Evolutionary conservation across 306 rosid species (phyloP), one percentile per base, ranked within the genome.

Genomic region (Vigna radiata): DNA sequence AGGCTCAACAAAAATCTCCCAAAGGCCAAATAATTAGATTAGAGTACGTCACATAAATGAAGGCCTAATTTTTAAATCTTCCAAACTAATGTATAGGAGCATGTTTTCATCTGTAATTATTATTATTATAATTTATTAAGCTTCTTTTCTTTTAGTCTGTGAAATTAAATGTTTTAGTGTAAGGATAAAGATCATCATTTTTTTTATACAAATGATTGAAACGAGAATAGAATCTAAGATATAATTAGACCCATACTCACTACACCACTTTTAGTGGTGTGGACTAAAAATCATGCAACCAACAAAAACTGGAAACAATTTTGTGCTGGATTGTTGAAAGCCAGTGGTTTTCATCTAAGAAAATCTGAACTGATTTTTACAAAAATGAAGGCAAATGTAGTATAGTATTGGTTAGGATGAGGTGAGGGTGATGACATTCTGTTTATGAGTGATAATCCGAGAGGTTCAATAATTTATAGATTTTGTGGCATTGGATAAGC

Each of bases 381-480:
- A 49, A 49, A 49, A 49, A 6, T 49, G 19, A 16, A 49, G 27
- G 15, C 14, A 54, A 54, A 18, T 21, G 1, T 8, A 54, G 21
- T 54, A 19, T 54, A 11, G 15, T 54, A 9, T 19, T 54, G 29
- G 29, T 54, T 27, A 8, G 15, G 43, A 52, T 69, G 77, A 68
- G 59, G 67, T 72, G 37, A 64, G 73, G 73, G 2, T 43, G 61
- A 72, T 73, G 65, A 60, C 63, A 70, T 71, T 72, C 15, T 29
- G 81, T 77, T 66, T 27, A 67, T 41, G 60, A 60, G 65, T 33
- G 41, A 77, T 33, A 70, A 73, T 68, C 70, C 15, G 50, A 69
- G 84, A 46, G 43, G 68, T 72, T 85, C 88, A 79, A 46, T 83
- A 60, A 89, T 84, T 81, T 86, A 17, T 55, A 80, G 80, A 69